Percentiles rank a stretch among this genome's conserved stretches.
Conservation (phyloP, 208 protist genomes). For the Crithidia fasciculata region DNA sequence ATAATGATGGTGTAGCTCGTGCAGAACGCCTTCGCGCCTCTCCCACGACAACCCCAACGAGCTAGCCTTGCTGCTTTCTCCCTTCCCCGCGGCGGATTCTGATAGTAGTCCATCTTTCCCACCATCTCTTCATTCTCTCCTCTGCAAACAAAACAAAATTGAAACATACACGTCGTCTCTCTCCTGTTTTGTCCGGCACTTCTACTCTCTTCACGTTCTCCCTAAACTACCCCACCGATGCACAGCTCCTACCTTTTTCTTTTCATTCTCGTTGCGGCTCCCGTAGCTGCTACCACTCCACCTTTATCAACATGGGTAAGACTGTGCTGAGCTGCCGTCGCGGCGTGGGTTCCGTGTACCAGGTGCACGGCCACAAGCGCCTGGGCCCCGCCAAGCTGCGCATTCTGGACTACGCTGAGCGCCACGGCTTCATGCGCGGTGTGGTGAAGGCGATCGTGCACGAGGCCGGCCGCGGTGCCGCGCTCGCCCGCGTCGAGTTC, state of each 20-base stretch:
- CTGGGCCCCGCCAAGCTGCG: constrained; percentile 96
- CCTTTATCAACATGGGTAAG: constrained; percentile 74
- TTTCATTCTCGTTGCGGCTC: neutral
- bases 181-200: too few species aligned
- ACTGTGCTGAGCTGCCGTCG: constrained; percentile 94
- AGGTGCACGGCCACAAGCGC: constrained; percentile 95
- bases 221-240: neutral
- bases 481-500: constrained; percentile 98
- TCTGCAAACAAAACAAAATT: too few species aligned
- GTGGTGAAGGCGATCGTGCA: constrained; percentile 98
- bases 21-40: too few species aligned
- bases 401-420: constrained; percentile 97
- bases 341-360: constrained; percentile 92
- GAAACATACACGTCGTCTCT: too few species aligned
- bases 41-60: too few species aligned
- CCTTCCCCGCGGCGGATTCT: too few species aligned
- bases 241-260: neutral
- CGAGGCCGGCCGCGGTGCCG: constrained; percentile 99
- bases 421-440: constrained; percentile 92
- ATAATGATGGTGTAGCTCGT: too few species aligned
- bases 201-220: too few species aligned
- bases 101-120: too few species aligned
- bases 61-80: too few species aligned
- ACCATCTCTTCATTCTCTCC: too few species aligned
- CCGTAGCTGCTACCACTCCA: neutral